Evolutionary conservation across 495 filamentous ascomycete genomes (phyloP).

Genomic region (Neurospora sp.): DNA sequence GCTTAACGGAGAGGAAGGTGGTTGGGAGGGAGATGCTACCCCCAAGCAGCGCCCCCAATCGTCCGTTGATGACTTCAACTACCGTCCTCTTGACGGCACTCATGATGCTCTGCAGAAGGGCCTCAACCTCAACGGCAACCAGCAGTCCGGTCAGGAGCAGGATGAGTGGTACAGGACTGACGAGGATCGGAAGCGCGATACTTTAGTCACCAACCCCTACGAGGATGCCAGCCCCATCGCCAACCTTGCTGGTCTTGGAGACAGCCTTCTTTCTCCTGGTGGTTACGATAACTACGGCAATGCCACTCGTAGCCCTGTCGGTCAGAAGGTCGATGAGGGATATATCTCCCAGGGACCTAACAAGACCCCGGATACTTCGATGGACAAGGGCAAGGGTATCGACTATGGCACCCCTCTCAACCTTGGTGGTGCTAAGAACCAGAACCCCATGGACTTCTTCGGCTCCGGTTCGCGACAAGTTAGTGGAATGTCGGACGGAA

Average conservation of each 20-base stretch:
- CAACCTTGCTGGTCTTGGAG: slow-evolving; percentile 40
- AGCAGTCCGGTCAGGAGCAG: slow-evolving; percentile 38
- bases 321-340: slow-evolving; percentile 62
- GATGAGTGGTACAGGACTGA: slow-evolving; percentile 46
- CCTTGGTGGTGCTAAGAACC: slow-evolving; percentile 30
- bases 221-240: slow-evolving; percentile 44
- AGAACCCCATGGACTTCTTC: neutral
- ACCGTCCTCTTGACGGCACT: slow-evolving; percentile 17
- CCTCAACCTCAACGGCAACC: slow-evolving; percentile 30
- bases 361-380: slow-evolving; percentile 49
- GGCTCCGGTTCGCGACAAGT: slow-evolving; percentile 44
- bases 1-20: slow-evolving; percentile 25
- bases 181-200: slow-evolving; percentile 45
- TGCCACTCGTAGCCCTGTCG: slow-evolving; percentile 33
- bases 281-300: slow-evolving; percentile 29
- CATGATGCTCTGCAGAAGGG: slow-evolving; percentile 12
- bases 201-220: slow-evolving; percentile 48
- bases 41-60: slow-evolving; percentile 25
- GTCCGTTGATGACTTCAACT: slow-evolving; percentile 28
- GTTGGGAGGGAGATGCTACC: slow-evolving; percentile 25
- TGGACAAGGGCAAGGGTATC: slow-evolving; percentile 46
- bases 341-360: slow-evolving; percentile 78
- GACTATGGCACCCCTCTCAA: slow-evolving; percentile 46
- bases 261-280: slow-evolving; percentile 29
- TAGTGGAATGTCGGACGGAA: slow-evolving; percentile 84